Conservation (phyloP, 352 stramenopile genomes). For the Phytophthora ohioensis region DNA sequence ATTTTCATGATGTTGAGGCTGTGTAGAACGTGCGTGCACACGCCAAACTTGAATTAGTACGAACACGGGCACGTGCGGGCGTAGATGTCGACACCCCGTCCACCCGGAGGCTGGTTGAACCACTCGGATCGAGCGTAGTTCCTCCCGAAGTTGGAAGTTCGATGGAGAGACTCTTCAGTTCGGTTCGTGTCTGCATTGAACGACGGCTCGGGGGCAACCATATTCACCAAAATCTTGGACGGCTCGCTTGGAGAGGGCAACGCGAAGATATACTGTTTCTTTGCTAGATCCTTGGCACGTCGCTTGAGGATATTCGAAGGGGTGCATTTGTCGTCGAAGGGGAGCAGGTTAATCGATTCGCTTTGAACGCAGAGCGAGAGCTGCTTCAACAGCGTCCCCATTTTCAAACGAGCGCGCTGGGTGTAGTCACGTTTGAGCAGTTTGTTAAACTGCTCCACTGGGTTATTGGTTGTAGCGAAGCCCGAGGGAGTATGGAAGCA, state of each 20-base stretch:
- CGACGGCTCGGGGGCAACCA: neutral
- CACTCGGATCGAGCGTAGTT: neutral
- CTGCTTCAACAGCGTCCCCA: neutral
- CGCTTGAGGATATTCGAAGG: neutral
- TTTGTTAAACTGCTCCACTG: neutral
- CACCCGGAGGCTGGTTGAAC: neutral
- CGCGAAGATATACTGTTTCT: neutral
- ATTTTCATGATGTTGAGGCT: neutral
- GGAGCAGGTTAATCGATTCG: neutral
- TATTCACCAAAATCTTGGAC: neutral
- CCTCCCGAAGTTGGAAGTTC: neutral
- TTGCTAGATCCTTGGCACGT: neutral
- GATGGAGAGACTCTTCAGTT: neutral
- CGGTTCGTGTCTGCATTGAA: neutral
- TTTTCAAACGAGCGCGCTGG: neutral
- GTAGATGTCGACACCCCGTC: neutral
- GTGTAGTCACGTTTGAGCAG: neutral
- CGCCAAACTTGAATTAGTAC: neutral
- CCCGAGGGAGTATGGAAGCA: neutral
- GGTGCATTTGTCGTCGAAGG: neutral
- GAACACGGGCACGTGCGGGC: neutral
- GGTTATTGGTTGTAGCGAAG: neutral
- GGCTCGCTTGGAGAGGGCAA: neutral
- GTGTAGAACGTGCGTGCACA: neutral
- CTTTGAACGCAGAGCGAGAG: neutral